Conservation (phyloP, 345 rosid genomes). For the Hibiscus syriacus region DNA sequence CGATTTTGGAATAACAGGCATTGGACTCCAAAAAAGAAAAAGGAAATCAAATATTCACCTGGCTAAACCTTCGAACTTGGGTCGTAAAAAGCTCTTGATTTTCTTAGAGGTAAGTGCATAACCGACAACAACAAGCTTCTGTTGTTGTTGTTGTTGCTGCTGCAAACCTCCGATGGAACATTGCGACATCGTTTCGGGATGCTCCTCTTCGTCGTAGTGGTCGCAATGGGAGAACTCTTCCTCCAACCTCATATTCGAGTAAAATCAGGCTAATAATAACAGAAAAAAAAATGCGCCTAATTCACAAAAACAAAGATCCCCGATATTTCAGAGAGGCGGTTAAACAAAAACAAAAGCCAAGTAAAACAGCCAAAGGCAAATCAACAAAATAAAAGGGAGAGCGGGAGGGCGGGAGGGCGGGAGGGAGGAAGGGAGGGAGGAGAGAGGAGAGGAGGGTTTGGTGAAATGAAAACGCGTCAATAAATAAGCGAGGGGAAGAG, state of each 20-base stretch:
- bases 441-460: background rate
- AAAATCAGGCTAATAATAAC: background rate
- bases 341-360: background rate
- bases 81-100: slow-evolving; percentile 69
- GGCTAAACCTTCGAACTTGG: slow-evolving; percentile 64
- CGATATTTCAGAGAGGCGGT: slow-evolving; percentile 5
- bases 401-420: too few species aligned
- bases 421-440: too few species aligned
- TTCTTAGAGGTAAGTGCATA: slow-evolving; percentile 82
- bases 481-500: background rate
- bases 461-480: background rate
- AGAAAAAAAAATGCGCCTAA: background rate
- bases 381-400: background rate
- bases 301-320: background rate
- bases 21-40: background rate
- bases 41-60: slow-evolving; percentile 28
- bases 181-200: slow-evolving; percentile 10
- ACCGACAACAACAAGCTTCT: slow-evolving; percentile 51
- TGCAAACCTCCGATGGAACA: slow-evolving; percentile 17
- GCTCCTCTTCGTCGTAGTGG: slow-evolving; percentile 8
- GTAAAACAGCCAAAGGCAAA: background rate
- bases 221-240: slow-evolving; percentile 26
- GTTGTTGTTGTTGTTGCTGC: slow-evolving; percentile 20
- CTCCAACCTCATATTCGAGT: slow-evolving; percentile 29
- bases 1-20: background rate